Evolutionary conservation across 345 rosid genomes (phyloP), one percentile per base, ranked within the genome.

Genomic region (Salix arbutifolia): DNA sequence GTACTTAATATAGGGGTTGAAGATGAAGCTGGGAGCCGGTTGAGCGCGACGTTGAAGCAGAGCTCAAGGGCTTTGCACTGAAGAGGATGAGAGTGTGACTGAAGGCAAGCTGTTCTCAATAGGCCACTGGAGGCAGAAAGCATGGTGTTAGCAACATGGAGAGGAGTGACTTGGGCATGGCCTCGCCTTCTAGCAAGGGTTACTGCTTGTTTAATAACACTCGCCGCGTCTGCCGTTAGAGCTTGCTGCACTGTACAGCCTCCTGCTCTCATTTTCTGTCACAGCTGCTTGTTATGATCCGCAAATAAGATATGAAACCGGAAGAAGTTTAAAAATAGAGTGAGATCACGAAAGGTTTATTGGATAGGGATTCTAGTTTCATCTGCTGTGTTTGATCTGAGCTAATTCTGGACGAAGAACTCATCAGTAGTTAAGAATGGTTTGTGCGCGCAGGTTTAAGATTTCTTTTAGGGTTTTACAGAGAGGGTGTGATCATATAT

Each of bases 11-110:
- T 79, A 46, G 88, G 91, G 60, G 77, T 78, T 3, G 90, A 88
- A 0, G 89, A 70, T 9, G 84, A 73, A 3, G 92, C 88, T 0
- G 94, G 94, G 16, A 90, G 87, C 28, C 97, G 84, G 72, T 92
- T 90, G 74, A 92, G 92, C 37, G 97, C 91, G 21, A 90, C 94
- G 74, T 90, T 92, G 84, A 92, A 90, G 86, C 97, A 92, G 35
- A 92, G 91, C 83, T 92, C 97, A 5, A 92, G 86, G 23, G 92
- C 93, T 77, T 87, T 76, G 50, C 89, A 89, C 67, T 90, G 97
- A 81, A 92, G 88, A 71, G 92, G 94, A 44, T 89, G 92, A 30
- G 86, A 76, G 77, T 84, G 90, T 8, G 97, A 91, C 72, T 89
- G 91, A 64, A 92, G 87, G 80, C 94, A 92, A 74, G 94, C 94